A percentile compares a stretch with the other conserved stretches of the same genome.
Evolutionary conservation across 306 rosid genomes (phyloP).

Genomic region (Fagus sylvatica): DNA sequence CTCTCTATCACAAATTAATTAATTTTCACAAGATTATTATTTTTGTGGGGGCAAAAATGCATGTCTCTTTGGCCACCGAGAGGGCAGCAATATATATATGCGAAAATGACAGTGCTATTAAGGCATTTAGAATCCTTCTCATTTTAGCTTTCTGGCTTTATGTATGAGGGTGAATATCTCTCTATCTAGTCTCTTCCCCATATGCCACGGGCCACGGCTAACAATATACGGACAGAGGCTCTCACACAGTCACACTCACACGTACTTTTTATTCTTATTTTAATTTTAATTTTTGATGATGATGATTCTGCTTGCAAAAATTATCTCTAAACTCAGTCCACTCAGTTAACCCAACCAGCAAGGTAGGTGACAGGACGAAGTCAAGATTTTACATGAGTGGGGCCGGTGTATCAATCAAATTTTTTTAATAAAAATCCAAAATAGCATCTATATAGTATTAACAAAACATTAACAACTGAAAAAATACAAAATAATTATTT

Average conservation of each 20-base stretch:
- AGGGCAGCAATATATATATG: conserved; percentile 25
- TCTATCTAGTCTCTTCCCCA: too few species aligned
- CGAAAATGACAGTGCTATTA: conserved; percentile 42
- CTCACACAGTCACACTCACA: not conserved
- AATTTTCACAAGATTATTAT: conserved; percentile 21
- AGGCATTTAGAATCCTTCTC: conserved; percentile 19
- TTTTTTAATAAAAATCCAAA: too few species aligned
- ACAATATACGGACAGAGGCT: conserved; percentile 7
- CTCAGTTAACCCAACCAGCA: not conserved
- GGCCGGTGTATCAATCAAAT: too few species aligned
- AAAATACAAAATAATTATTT: too few species aligned
- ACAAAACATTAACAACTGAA: too few species aligned
- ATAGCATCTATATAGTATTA: too few species aligned
- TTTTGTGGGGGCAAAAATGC: conserved; percentile 51
- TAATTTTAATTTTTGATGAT: not conserved
- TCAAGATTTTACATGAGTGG: too few species aligned
- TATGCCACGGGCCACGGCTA: not conserved
- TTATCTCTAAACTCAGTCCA: not conserved
- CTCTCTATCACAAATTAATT: conserved; percentile 30
- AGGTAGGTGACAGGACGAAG: too few species aligned
- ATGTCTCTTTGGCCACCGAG: conserved; percentile 42
- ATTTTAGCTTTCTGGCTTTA: not conserved
- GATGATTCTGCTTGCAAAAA: not conserved
- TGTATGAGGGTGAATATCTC: too few species aligned
- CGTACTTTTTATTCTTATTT: not conserved